Evolutionary conservation across 768 basidiomycete genomes (phyloP), one percentile per base, ranked within the genome.

Genomic region (Auricularia heimuer): DNA sequence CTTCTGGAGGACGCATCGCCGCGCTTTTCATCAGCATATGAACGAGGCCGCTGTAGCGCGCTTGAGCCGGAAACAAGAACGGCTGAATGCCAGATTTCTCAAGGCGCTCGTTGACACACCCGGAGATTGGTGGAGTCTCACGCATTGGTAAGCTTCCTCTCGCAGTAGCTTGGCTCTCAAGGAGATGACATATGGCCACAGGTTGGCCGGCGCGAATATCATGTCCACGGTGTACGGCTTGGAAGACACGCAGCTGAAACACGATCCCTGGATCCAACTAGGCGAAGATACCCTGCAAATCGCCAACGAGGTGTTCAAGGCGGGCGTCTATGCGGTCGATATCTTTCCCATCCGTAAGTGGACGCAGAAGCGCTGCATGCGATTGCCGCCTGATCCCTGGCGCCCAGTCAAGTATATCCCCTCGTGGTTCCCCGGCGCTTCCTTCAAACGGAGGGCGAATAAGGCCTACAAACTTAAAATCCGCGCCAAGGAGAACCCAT

Each of bases 391-490:
- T 29, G 10, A 12, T 35, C 51, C 16, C 54, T 37, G 11, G 12
- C n/a, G n/a, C 39, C 12, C 18, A 62, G 64, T 67, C 29, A 62
- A 65, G 21, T 54, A 68, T 60, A 58, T 70, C 35, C 69, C 39
- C 39, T 42, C 39, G 39, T 42, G 39, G 39, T 42, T 42, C 39
- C 39, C 39, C 39, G 39, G 39, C 39, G 39, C 39, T 42, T 42
- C 39, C 8, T 42, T 42, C 39, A 42, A 42, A 42, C 39, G 39
- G 39, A 42, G 12, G 39, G 39, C 39, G 12, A 42, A 8, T 7
- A 82, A 83, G 64, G 80, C 79, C 4, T 80, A 73, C 18, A 69
- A 73, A 16, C 78, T 79, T 45, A 78, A 64, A 68, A 74, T 42
- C 39, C 39, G 39, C 8, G 39, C 39, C 8, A 42, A 14, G 12